These are phyloP conservation scores for Pelargonium citronellum DNA, from an alignment of 441 rosid species.

Conservation along the genomic window DNA sequence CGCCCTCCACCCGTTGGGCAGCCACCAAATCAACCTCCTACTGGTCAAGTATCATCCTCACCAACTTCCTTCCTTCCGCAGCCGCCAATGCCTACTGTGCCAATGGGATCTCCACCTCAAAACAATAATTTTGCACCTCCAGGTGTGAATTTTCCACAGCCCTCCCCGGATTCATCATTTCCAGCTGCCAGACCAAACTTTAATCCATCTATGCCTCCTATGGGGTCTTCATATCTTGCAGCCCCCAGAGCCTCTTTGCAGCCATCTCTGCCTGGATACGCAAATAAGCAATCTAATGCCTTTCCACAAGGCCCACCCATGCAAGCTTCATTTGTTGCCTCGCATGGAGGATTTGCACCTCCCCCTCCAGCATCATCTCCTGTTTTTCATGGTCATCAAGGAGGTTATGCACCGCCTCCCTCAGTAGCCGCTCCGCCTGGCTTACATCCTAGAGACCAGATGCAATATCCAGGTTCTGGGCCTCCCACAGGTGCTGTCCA, in stretches of 20 bases:
- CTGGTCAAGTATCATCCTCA: constrained; percentile 42
- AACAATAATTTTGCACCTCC: constrained; percentile 36
- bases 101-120: constrained; percentile 62
- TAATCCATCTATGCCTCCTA: constrained; percentile 45
- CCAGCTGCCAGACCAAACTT: constrained; percentile 40
- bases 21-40: constrained; percentile 48
- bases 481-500: constrained; percentile 61
- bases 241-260: constrained; percentile 35
- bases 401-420: constrained; percentile 44
- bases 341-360: constrained; percentile 47
- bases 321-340: constrained; percentile 46
- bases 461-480: constrained; percentile 46
- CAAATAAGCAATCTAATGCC: constrained; percentile 37
- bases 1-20: constrained; percentile 42
- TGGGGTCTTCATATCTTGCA: constrained; percentile 39
- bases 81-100: constrained; percentile 40
- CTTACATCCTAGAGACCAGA: constrained; percentile 44
- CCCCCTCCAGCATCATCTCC: constrained; percentile 40
- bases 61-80: constrained; percentile 42
- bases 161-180: constrained; percentile 32
- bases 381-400: constrained; percentile 50
- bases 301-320: constrained; percentile 43
- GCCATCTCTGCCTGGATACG: constrained; percentile 60
- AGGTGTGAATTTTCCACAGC: constrained; percentile 35
- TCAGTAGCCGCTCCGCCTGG: constrained; percentile 37